Base-by-base conservation (phyloP, 2,329 filamentous ascomycete species). In the Seiridium cupressi region DNA sequence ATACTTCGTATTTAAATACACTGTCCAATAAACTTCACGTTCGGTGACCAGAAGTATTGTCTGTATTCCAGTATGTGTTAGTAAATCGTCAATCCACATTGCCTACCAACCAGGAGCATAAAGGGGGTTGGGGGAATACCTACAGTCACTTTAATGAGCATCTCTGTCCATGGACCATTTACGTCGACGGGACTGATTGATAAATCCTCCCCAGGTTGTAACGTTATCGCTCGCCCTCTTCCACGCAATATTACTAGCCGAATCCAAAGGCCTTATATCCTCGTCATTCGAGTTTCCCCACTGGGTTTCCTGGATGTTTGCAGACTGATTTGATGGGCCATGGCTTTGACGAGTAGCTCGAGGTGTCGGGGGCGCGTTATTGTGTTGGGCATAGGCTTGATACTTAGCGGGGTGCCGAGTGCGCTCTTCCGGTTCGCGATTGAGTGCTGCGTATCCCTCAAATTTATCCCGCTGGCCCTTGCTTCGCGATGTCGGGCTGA, bases 161-260 rank as follows among this genome's bases (percentile, higher is more conserved):
- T 26, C 18, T 26, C 18, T 26, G 18, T 26, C 18, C 18, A 26
- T 26, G 18, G 18, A 26, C 18, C 18, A 26, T 26, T 26, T 26
- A 26, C 18, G 18, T 26, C 18, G 18, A 26, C 18, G 18, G 18
- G 38, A 42, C 49, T 35, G 18, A 13, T 47, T 34, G 13, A 58
- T 62, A 13, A 61, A 61, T 11, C 40, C 48, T 5, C 55, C 49
- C 8, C 55, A 34, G 13, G 40, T 48, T 7, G 55, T 61, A 8
- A 55, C 42, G 6, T 47, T 54, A 11, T 55, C 48, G 34, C 53
- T 46, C 10, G 35, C 31, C 42, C 47, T 57, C 31, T 38, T 36
- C 60, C 60, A 62, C 32, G n/a, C 11, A 5, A 62, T 26, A 11
- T 65, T 62, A 31, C 49, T 56, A 26, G 59, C 58, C 11, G 58